These are phyloP conservation scores for Dillenia turbinata DNA, from an alignment of 164 flowering plant species.

Conservation along the genomic window DNA sequence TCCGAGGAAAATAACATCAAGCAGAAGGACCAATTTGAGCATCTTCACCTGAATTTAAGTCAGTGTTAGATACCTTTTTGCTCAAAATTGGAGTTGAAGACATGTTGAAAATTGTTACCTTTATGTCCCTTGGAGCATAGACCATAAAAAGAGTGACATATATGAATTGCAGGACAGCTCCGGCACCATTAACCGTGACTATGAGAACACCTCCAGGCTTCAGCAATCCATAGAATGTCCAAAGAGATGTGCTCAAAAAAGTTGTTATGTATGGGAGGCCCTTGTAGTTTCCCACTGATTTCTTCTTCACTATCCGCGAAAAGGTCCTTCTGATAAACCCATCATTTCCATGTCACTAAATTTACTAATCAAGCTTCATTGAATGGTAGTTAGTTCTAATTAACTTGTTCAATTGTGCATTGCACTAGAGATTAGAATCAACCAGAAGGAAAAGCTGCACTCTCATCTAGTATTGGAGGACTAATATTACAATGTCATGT, in stretches of 20 bases:
- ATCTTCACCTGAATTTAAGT: constrained; percentile 32
- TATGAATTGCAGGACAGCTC: constrained; percentile 43
- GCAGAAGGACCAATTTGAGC: constrained; percentile 31
- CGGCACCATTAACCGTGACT: constrained; percentile 62
- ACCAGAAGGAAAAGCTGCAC: neutral
- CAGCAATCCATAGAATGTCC: constrained; percentile 76
- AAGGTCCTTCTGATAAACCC: constrained; percentile 39
- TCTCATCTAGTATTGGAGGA: no score
- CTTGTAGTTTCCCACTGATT: constrained; percentile 64
- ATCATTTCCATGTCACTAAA: neutral
- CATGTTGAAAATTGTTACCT: constrained; percentile 26
- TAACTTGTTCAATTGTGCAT: no score
- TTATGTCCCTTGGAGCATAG: constrained; percentile 51
- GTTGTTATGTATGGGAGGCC: constrained; percentile 61
- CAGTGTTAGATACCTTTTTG: no score
- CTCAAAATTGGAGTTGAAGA: neutral
- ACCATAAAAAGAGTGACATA: constrained; percentile 62
- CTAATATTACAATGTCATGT: no score
- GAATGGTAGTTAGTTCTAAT: neutral
- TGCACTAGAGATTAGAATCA: no score
- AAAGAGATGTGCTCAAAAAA: constrained; percentile 54
- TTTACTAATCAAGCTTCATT: neutral
- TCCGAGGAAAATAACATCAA: constrained; percentile 48
- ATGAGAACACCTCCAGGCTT: constrained; percentile 66
- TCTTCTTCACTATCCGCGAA: constrained; percentile 53